These are phyloP conservation scores for Chrysopogon serrulatus DNA, from an alignment of 176 grass and related monocot genomes.

Conservation along the genomic window DNA sequence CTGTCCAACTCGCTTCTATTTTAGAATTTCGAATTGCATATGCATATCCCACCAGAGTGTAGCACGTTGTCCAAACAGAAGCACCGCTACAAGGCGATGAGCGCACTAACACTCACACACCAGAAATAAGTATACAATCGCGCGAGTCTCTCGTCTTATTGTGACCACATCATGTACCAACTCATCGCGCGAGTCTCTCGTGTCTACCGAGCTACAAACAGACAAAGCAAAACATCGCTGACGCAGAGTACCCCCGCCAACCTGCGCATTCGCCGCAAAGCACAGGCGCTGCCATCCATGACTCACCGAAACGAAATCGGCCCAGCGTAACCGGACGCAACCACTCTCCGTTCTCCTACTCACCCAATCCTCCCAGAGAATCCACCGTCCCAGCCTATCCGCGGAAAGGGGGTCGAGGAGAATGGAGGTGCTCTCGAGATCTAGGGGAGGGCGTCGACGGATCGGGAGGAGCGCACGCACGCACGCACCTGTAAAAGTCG, in stretches of 20 bases:
- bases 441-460: neutral
- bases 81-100: neutral
- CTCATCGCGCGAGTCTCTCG: neutral
- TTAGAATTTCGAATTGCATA: neutral
- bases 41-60: neutral
- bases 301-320: neutral
- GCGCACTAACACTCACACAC: neutral
- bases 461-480: too few relatives aligned
- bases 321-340: neutral
- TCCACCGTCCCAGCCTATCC: neutral
- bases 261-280: neutral
- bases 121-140: too few relatives aligned
- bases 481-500: constrained; percentile 86
- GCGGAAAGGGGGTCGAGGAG: neutral
- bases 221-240: neutral
- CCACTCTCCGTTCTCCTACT: neutral
- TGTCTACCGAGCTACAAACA: neutral
- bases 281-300: neutral
- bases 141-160: too few relatives aligned
- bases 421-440: neutral
- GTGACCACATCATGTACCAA: neutral
- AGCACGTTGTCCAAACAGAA: neutral
- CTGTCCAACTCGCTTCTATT: neutral
- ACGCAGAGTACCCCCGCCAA: neutral
- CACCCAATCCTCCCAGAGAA: neutral